Conservation (phyloP, 2,329 filamentous ascomycete genomes). For the Amesomyces nigricolor region DNA sequence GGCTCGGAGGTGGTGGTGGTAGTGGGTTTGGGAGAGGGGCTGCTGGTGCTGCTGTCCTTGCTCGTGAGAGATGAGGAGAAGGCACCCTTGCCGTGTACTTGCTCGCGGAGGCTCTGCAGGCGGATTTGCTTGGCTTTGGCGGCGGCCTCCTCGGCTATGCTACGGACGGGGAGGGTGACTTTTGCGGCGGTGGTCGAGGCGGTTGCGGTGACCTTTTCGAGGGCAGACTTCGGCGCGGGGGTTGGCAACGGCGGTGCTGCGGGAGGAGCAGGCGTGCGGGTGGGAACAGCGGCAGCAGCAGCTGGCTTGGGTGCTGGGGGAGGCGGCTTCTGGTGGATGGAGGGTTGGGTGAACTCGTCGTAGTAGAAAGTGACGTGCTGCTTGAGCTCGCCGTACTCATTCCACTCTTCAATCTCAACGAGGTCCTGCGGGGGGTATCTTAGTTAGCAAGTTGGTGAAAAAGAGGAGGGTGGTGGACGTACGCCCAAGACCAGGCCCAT, state of each 20-base stretch:
- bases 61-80: neutral
- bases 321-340: constrained; percentile 45
- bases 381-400: constrained; percentile 94
- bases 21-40: neutral
- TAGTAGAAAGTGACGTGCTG: constrained; percentile 70
- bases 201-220: constrained; percentile 22
- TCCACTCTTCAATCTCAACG: constrained; percentile 96
- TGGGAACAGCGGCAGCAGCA: constrained; percentile 18
- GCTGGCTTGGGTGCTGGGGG: constrained; percentile 26
- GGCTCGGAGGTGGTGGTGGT: neutral
- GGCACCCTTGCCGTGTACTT: constrained; percentile 46
- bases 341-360: constrained; percentile 55
- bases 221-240: constrained; percentile 22
- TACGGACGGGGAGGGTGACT: constrained; percentile 42
- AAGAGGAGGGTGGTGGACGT: constrained; percentile 36
- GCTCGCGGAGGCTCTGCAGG: constrained; percentile 48
- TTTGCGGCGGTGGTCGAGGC: constrained; percentile 22
- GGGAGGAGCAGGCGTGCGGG: constrained; percentile 21
- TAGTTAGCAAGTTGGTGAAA: constrained; percentile 11
- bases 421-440: constrained; percentile 58
- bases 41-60: neutral
- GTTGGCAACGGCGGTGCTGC: constrained; percentile 23
- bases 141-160: constrained; percentile 60
- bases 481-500: constrained; percentile 80
- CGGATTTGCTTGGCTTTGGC: constrained; percentile 57